These are phyloP conservation scores for Agrocybe pediades DNA, from an alignment of 768 basidiomycete species.

Conservation along the genomic window DNA sequence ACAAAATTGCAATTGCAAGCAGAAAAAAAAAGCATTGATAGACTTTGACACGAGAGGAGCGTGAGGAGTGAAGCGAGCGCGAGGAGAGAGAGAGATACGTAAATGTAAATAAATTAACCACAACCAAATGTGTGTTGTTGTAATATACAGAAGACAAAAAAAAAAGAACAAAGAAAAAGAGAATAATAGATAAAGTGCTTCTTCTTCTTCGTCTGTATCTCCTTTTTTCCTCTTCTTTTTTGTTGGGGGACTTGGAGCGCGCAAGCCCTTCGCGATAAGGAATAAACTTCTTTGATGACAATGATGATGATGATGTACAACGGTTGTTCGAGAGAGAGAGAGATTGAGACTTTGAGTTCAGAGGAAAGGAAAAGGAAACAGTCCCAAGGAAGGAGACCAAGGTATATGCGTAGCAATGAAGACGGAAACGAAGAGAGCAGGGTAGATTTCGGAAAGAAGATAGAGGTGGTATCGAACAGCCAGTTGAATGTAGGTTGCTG, in stretches of 20 bases:
- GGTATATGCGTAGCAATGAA: constrained; percentile 4
- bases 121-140: constrained; percentile 17
- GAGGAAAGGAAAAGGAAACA: constrained; percentile 1
- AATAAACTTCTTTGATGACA: constrained; percentile 18
- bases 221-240: constrained; percentile 26
- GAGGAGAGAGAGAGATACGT: no score
- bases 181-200: constrained; percentile 8
- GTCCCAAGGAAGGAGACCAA: neutral
- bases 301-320: constrained; percentile 4
- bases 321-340: constrained; percentile 10
- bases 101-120: constrained; percentile 12
- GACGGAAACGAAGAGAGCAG: constrained; percentile 1
- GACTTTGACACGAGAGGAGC: no score
- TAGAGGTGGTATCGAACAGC: constrained; percentile 6
- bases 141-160: constrained; percentile 10
- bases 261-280: constrained; percentile 41
- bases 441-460: neutral
- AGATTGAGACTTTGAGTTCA: neutral
- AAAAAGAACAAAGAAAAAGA: neutral
- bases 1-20: no score
- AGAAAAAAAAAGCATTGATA: no score
- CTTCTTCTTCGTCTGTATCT: no score
- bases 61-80: no score
- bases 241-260: constrained; percentile 31
- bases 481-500: constrained; percentile 17